These are phyloP conservation scores for Penicillium canariense DNA, from an alignment of 495 filamentous ascomycete species.

Conservation along the genomic window DNA sequence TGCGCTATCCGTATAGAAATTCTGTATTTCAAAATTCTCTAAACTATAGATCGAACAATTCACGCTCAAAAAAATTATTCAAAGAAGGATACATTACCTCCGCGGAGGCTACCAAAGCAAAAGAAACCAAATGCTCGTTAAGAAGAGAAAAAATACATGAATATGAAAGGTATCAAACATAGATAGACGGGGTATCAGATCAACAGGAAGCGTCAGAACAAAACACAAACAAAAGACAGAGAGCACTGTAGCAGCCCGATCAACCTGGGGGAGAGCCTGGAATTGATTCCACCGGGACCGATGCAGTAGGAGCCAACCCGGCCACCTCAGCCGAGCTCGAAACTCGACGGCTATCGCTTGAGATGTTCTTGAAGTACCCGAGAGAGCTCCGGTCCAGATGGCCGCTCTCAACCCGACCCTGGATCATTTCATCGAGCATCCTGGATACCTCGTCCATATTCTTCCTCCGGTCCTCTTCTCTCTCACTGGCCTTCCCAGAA, in stretches of 20 bases:
- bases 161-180: conserved; percentile 10
- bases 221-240: conserved; percentile 15
- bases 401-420: conserved; percentile 73
- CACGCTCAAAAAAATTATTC: background rate
- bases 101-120: background rate
- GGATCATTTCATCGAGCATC: conserved; percentile 93
- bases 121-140: background rate
- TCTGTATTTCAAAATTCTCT: background rate
- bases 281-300: conserved; percentile 4
- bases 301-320: conserved; percentile 24
- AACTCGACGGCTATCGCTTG: conserved; percentile 34
- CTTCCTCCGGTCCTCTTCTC: conserved; percentile 54
- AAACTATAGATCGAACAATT: too few relatives aligned
- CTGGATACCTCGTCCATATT: conserved; percentile 85
- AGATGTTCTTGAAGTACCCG: conserved; percentile 51
- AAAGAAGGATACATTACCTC: background rate
- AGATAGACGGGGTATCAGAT: conserved; percentile 33
- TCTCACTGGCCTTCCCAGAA: conserved; percentile 26
- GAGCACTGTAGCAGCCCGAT: conserved; percentile 5
- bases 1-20: too few relatives aligned
- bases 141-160: conserved; percentile 6
- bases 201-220: conserved; percentile 16
- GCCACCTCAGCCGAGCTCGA: conserved; percentile 34
- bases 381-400: conserved; percentile 58
- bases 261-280: conserved; percentile 12